Percentiles rank a stretch among this genome's conserved stretches.
Evolutionary conservation across 164 flowering plant genomes (phyloP).

Genomic region (Vitis rotundifolia): DNA sequence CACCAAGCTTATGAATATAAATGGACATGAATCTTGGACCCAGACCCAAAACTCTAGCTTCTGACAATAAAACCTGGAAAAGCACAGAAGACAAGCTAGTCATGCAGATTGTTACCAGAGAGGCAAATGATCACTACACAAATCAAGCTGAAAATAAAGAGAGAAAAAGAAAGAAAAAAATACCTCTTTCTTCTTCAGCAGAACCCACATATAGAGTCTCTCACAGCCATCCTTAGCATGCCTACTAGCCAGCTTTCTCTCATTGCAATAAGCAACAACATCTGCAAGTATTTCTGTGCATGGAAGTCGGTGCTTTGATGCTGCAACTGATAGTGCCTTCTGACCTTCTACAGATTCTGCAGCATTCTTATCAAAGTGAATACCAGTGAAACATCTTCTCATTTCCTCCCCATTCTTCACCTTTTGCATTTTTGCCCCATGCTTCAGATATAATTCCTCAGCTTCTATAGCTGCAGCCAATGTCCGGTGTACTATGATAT

Average conservation of each 20-base stretch:
- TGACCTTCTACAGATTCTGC: slow-evolving; percentile 51
- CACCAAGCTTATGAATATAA: slow-evolving; percentile 72
- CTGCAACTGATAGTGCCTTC: slow-evolving; percentile 64
- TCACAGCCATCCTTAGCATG: slow-evolving; percentile 74
- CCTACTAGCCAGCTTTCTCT: slow-evolving; percentile 64
- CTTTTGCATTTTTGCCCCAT: slow-evolving; percentile 11
- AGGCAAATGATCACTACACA: not conserved
- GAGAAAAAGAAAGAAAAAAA: not conserved
- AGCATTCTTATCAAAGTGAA: slow-evolving; percentile 55
- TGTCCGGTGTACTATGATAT: slow-evolving; percentile 88
- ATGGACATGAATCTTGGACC: slow-evolving; percentile 96
- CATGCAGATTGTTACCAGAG: not conserved
- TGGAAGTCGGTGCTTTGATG: slow-evolving; percentile 56
- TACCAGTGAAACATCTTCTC: slow-evolving; percentile 56
- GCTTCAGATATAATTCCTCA: slow-evolving; percentile 51
- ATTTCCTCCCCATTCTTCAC: slow-evolving; percentile 14
- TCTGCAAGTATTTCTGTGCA: slow-evolving; percentile 44
- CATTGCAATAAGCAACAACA: slow-evolving; percentile 76
- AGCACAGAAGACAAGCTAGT: not conserved
- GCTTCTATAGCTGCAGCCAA: slow-evolving; percentile 81
- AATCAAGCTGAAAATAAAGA: not conserved
- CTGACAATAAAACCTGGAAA: slow-evolving; percentile 64
- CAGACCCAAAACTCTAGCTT: slow-evolving; percentile 84
- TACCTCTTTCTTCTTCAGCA: slow-evolving; percentile 82
- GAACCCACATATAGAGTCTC: slow-evolving; percentile 76